Percentiles rank a stretch among this genome's conserved stretches.
phyloP scores from a whole-genome alignment of 1,139 yeast species.

The Taiozyma sp. region DNA sequence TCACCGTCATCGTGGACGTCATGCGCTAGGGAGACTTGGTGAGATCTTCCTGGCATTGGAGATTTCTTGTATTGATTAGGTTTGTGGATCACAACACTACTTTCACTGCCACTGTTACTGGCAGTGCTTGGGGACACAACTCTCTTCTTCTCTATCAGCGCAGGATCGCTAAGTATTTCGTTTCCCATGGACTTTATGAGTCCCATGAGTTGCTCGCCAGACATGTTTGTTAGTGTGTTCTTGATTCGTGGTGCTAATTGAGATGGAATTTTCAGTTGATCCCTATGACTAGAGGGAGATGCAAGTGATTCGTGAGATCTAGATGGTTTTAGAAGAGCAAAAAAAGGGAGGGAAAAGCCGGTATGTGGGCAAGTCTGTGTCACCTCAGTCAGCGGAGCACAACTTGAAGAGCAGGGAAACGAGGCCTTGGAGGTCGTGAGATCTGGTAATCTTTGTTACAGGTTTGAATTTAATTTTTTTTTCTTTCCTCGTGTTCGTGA shows the following conservation, averaged over 20 bases:
- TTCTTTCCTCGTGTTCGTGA: neutral
- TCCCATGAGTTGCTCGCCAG: conserved; percentile 13
- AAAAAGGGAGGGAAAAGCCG: neutral
- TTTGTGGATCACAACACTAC: conserved; percentile 15
- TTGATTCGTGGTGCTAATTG: neutral
- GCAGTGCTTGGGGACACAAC: conserved; percentile 16
- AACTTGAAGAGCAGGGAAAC: neutral
- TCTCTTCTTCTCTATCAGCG: conserved; percentile 18
- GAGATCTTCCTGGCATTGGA: neutral
- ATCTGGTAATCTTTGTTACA: neutral
- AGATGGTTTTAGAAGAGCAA: neutral
- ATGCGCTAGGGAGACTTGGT: neutral
- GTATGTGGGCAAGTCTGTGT: neutral
- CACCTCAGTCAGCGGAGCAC: neutral
- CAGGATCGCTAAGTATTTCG: conserved; percentile 16
- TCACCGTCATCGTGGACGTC: neutral
- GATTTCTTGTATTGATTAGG: neutral
- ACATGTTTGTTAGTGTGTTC: conserved; percentile 8
- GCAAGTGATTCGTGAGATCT: neutral
- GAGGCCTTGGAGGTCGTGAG: neutral
- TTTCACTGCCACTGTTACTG: conserved; percentile 17
- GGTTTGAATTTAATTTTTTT: neutral
- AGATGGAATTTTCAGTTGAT: neutral
- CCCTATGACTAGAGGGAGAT: neutral
- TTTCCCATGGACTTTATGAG: conserved; percentile 14